A percentile compares a stretch with the other conserved stretches of the same genome.
Conservation (phyloP, 2,329 filamentous ascomycete species). For the Fusarium sarcochroum region DNA sequence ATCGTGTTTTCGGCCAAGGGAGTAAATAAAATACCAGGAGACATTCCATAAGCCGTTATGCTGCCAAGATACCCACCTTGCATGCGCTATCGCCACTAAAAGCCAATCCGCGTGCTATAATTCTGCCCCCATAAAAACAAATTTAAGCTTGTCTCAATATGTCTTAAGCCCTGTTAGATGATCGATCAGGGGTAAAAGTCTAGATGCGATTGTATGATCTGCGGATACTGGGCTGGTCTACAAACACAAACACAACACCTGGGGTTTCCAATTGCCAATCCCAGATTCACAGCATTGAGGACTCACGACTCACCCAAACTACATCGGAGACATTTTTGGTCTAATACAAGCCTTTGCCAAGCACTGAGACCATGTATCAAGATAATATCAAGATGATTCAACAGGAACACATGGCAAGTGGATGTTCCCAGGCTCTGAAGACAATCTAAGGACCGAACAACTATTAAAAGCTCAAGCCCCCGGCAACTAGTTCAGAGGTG, state of each 20-base stretch:
- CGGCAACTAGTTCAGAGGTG: too few species aligned
- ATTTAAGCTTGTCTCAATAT: background rate
- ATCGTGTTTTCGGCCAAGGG: constrained; percentile 10
- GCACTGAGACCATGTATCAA: constrained; percentile 6
- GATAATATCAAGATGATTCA: background rate
- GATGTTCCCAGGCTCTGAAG: background rate
- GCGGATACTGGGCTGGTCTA: background rate
- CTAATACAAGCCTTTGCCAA: background rate
- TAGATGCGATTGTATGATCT: background rate
- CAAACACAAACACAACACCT: background rate
- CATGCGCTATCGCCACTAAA: background rate
- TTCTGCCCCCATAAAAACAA: background rate
- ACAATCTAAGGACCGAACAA: background rate
- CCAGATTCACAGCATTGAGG: background rate
- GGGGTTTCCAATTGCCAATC: background rate
- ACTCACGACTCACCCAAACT: background rate
- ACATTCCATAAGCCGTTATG: constrained; percentile 6
- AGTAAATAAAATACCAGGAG: constrained; percentile 15
- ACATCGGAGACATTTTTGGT: too few species aligned
- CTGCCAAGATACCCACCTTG: background rate
- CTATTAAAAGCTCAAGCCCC: background rate
- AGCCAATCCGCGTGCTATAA: background rate
- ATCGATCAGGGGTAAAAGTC: background rate
- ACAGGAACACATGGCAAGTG: background rate
- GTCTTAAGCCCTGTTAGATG: background rate